Conservation (phyloP, 2,329 filamentous ascomycete genomes). For the Xylariaceae sp. region DNA sequence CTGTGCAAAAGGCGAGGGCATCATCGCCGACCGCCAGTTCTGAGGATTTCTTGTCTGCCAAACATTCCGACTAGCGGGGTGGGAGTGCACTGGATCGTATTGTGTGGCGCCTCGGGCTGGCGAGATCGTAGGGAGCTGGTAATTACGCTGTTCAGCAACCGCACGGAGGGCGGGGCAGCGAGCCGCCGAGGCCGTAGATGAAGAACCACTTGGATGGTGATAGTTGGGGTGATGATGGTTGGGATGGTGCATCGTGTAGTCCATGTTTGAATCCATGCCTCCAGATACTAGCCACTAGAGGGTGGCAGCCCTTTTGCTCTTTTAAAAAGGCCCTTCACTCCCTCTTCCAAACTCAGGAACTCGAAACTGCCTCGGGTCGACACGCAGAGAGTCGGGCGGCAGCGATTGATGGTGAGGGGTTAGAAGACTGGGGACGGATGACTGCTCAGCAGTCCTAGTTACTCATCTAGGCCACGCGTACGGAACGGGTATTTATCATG, state of each 20-base stretch:
- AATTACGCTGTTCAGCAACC: slow-evolving; percentile 26
- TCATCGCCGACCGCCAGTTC: slow-evolving; percentile 13
- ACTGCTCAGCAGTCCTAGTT: slow-evolving; percentile 4
- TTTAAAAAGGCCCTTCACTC: slow-evolving; percentile 12
- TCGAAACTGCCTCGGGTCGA: slow-evolving; percentile 2
- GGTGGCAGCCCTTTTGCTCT: slow-evolving; percentile 9
- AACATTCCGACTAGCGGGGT: background rate
- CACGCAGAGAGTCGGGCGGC: slow-evolving; percentile 17
- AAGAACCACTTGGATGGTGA: slow-evolving; percentile 8
- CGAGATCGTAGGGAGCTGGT: slow-evolving; percentile 20
- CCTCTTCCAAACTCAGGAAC: slow-evolving; percentile 6
- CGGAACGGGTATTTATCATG: slow-evolving; percentile 1
- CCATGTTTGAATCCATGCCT: slow-evolving; percentile 30
- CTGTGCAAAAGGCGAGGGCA: slow-evolving; percentile 3
- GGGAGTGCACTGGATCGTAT: slow-evolving; percentile 27
- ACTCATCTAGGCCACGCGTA: slow-evolving; percentile 13
- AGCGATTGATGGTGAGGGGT: slow-evolving; percentile 14
- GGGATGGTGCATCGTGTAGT: slow-evolving; percentile 28
- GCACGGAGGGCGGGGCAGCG: slow-evolving; percentile 32
- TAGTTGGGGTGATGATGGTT: slow-evolving; percentile 20
- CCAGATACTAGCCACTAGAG: background rate
- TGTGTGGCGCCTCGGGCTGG: slow-evolving; percentile 19
- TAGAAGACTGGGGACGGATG: slow-evolving; percentile 7
- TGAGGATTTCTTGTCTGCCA: slow-evolving; percentile 16
- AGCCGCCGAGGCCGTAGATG: slow-evolving; percentile 23